These are phyloP conservation scores for Lumnitzera racemosa DNA, from an alignment of 345 rosid genomes.

Conservation along the genomic window DNA sequence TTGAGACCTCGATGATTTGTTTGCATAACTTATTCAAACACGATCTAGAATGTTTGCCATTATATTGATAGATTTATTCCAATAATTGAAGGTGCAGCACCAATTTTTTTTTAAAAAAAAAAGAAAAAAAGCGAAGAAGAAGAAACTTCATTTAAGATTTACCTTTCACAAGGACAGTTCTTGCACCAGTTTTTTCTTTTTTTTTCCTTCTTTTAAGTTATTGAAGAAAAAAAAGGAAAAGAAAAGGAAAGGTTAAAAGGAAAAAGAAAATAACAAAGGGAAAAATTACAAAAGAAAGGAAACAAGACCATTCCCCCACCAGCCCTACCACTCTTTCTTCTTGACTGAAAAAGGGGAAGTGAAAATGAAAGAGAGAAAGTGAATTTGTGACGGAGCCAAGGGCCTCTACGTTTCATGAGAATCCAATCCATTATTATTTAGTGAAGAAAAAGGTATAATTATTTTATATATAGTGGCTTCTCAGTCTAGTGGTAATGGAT, in stretches of 20 bases:
- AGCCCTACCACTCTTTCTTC: not conserved
- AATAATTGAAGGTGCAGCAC: not conserved
- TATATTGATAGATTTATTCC: not conserved
- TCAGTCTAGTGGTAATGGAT: constrained; percentile 15
- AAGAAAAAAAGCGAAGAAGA: not conserved
- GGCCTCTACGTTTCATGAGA: not conserved
- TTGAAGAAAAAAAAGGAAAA: not conserved
- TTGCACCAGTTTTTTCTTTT: not conserved
- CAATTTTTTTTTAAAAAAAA: not conserved
- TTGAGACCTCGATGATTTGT: too few species aligned
- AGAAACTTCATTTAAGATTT: not conserved
- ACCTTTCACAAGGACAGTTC: too few species aligned
- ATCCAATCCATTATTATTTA: not conserved
- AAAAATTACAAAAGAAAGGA: not conserved
- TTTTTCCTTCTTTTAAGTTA: not conserved
- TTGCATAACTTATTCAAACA: too few species aligned
- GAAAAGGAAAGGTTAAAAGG: not conserved
- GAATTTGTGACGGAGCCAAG: not conserved
- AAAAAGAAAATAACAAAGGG: not conserved
- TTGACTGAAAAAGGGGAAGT: not conserved
- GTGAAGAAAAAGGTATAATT: too few species aligned
- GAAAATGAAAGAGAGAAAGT: not conserved
- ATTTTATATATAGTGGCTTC: not conserved
- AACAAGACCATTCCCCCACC: too few species aligned
- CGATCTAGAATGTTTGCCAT: not conserved